Conservation (phyloP, 805 yeast species). For the Teunomyces kruisii region DNA sequence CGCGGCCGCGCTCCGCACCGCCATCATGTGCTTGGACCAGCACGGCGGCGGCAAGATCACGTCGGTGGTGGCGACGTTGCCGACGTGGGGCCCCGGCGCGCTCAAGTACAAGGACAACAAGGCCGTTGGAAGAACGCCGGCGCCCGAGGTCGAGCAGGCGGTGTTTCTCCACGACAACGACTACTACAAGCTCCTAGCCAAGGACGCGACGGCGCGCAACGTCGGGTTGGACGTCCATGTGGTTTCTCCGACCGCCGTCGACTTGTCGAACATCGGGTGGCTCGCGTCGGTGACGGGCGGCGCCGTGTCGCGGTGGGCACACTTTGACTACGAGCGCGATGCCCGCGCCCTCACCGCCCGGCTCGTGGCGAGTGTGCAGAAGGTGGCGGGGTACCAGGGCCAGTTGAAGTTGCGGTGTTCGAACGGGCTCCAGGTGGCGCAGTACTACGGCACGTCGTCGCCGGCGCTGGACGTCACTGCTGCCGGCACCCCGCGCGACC, state of each 20-base stretch:
- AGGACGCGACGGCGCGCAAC: constrained; percentile 53
- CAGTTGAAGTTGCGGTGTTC: constrained; percentile 85
- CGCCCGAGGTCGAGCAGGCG: constrained; percentile 46
- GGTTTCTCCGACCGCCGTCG: constrained; percentile 63
- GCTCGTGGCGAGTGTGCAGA: constrained; percentile 50
- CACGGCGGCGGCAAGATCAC: constrained; percentile 86
- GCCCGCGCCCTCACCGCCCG: constrained; percentile 64
- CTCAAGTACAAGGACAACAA: constrained; percentile 46
- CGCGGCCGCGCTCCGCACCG: constrained; percentile 76
- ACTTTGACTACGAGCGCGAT: constrained; percentile 68
- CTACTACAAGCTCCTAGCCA: constrained; percentile 60
- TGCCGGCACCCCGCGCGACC: constrained; percentile 49
- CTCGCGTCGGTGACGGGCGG: constrained; percentile 77
- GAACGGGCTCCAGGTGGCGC: constrained; percentile 76
- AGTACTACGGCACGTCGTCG: constrained; percentile 62
- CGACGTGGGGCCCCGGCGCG: constrained; percentile 80
- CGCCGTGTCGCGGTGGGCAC: constrained; percentile 57
- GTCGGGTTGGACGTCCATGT: constrained; percentile 79
- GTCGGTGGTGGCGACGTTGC: constrained; percentile 63
- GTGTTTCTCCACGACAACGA: constrained; percentile 59
- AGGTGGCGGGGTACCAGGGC: constrained; percentile 71
- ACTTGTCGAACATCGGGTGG: constrained; percentile 70
- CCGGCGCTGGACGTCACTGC: constrained; percentile 22
- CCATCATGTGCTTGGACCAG: constrained; percentile 56
- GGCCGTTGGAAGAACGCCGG: constrained; percentile 39